phyloP scores from a whole-genome alignment of 2,329 filamentous ascomycete species.

The Ceratocystis diversiconidia region DNA sequence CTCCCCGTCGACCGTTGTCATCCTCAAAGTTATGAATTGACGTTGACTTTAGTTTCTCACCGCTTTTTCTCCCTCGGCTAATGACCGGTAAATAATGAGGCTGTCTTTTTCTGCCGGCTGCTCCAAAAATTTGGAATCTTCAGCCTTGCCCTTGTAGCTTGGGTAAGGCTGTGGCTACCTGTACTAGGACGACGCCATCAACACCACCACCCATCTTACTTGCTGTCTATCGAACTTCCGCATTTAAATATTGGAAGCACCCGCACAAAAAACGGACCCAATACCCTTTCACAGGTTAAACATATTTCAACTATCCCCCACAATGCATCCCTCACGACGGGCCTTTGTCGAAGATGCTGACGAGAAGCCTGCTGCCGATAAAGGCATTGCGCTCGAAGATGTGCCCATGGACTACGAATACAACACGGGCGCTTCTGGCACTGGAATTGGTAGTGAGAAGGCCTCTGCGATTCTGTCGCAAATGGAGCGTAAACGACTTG shows the following conservation, averaged over 20 bases:
- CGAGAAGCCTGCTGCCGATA: conserved; percentile 30
- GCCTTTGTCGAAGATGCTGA: conserved; percentile 84
- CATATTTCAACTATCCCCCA: conserved; percentile 21
- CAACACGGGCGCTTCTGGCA: conserved; percentile 50
- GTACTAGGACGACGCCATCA: too few species aligned
- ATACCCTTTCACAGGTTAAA: background rate
- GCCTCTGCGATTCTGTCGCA: conserved; percentile 75
- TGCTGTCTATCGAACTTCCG: background rate
- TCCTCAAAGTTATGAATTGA: background rate
- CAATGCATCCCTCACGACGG: conserved; percentile 78
- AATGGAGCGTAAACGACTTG: conserved; percentile 80
- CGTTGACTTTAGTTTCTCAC: background rate
- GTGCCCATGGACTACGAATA: conserved; percentile 65
- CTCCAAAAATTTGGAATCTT: background rate
- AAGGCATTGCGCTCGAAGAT: conserved; percentile 34
- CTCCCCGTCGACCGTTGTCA: background rate
- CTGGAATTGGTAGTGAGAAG: conserved; percentile 62
- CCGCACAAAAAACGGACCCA: background rate
- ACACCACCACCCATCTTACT: background rate
- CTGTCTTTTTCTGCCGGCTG: background rate
- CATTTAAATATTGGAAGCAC: background rate
- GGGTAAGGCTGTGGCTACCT: background rate
- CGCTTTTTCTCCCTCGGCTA: background rate
- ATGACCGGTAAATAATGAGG: background rate
- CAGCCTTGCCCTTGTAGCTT: background rate